phyloP scores from a whole-genome alignment of 169 alveolate species.

The Plasmodium cynomolgi region DNA sequence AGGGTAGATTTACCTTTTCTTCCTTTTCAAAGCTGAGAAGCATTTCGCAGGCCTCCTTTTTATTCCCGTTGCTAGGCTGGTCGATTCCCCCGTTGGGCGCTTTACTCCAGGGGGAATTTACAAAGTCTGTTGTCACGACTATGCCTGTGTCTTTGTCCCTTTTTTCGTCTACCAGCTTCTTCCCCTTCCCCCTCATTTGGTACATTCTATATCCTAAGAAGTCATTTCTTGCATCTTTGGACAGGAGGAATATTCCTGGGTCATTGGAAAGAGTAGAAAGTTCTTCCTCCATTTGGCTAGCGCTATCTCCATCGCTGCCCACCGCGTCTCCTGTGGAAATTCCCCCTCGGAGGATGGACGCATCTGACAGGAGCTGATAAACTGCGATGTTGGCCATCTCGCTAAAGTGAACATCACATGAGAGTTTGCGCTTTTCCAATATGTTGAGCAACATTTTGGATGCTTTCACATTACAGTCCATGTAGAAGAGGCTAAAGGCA shows the following conservation, averaged over 20 bases:
- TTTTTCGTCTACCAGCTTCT: background rate
- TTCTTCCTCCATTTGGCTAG: background rate
- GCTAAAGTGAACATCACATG: constrained; percentile 62
- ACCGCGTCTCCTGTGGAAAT: background rate
- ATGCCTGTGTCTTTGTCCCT: background rate
- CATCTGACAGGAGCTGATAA: constrained; percentile 31
- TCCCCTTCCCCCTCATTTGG: background rate
- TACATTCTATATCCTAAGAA: constrained; percentile 55
- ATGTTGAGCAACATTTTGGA: constrained; percentile 6
- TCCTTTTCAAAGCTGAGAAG: constrained; percentile 26
- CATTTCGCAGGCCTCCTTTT: constrained; percentile 7
- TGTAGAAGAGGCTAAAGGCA: constrained; percentile 31
- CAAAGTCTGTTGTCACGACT: background rate
- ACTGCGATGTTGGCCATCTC: constrained; percentile 26
- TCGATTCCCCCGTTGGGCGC: background rate
- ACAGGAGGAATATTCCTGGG: constrained; percentile 9
- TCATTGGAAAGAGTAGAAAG: background rate
- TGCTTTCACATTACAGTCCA: constrained; percentile 29
- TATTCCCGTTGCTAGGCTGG: background rate
- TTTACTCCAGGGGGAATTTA: background rate
- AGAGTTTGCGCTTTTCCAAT: constrained; percentile 40
- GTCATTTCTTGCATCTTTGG: constrained; percentile 50
- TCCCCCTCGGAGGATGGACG: background rate
- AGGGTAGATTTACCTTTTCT: constrained; percentile 26
- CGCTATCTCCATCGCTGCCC: background rate